Evolutionary conservation across 2,329 filamentous ascomycete genomes (phyloP).

Genomic region (Zalaria sp.): DNA sequence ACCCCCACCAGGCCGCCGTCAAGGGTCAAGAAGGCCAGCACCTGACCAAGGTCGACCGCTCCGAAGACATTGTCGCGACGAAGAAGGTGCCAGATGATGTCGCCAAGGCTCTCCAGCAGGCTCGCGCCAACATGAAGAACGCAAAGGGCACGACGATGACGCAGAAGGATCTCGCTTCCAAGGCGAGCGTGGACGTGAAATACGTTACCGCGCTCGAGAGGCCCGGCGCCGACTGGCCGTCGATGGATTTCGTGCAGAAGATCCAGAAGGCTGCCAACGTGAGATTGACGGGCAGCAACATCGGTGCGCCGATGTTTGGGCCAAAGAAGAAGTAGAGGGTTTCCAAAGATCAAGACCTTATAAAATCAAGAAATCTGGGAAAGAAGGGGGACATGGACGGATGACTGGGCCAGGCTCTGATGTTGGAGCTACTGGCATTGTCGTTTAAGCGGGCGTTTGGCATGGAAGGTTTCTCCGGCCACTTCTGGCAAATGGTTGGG

Average conservation of each 20-base stretch:
- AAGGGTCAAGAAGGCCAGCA: conserved; percentile 64
- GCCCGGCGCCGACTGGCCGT: conserved; percentile 61
- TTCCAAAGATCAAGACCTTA: not conserved
- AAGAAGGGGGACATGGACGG: too few relatives aligned
- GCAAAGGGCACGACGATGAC: conserved; percentile 63
- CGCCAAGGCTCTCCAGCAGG: conserved; percentile 66
- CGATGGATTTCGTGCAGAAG: conserved; percentile 77
- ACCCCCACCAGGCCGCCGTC: conserved; percentile 17
- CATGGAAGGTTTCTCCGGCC: too few relatives aligned
- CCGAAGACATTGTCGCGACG: conserved; percentile 94
- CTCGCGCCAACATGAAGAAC: conserved; percentile 68
- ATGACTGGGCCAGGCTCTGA: too few relatives aligned
- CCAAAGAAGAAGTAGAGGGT: conserved; percentile 49
- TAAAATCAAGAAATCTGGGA: not conserved
- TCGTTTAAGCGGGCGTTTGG: too few relatives aligned
- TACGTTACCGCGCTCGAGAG: conserved; percentile 78
- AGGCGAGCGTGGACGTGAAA: conserved; percentile 73
- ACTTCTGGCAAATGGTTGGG: too few relatives aligned
- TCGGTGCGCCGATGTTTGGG: conserved; percentile 68
- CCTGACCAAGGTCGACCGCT: conserved; percentile 93
- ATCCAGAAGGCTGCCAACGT: conserved; percentile 47
- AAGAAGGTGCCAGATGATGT: conserved; percentile 76
- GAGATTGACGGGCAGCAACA: conserved; percentile 28
- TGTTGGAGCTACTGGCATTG: too few relatives aligned
- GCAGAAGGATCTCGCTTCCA: conserved; percentile 73